Evolutionary conservation across 805 yeast species (phyloP), one percentile per base, ranked within the genome.

Genomic region (Hagleromyces aurorensis): DNA sequence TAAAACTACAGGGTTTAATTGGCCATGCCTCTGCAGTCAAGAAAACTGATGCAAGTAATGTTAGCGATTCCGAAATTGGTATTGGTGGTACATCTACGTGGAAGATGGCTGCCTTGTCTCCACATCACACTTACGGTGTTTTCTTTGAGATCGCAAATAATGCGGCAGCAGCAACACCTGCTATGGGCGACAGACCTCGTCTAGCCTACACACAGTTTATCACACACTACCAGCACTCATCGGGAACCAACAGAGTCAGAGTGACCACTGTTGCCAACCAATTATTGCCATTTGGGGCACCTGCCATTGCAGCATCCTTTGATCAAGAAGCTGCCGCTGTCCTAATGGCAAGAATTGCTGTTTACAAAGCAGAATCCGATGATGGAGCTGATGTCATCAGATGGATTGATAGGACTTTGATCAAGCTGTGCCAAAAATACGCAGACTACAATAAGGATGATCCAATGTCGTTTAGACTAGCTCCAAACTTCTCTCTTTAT

Each of bases 241-340:
- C 87, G 16, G 98, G 98, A 34, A 71, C 89, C 8, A 80, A 73
- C 52, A 72, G 96, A 50, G 65, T 84, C 36, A 74, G 96, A 46
- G 96, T 91, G 19, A 89, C 98, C 13, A 91, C 97, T 1, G 68
- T 91, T 16, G 66, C 67, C 10, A 65, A 75, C 27, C 61, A 62
- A 38, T 50, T 72, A 41, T 57, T 67, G 12, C 69, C 73, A 32
- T 67, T 72, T 24, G 78, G 78, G 21, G 69, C 67, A 33, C 72
- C 79, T 16, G 61, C 61, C 18, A 62, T 72, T 34, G 65, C 70
- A 4, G 64, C 64, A 16, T 67, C 91, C n/a, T 91, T 91, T 57
- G 99, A 91, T 61, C 97, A 91, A 66, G 97, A 91, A 60, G 95
- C 96, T 8, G 96, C 98, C 3, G 94, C 96, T 10, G 96, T 87